Evolutionary conservation across 345 rosid species (phyloP).

Genomic region (Psidium guajava): DNA sequence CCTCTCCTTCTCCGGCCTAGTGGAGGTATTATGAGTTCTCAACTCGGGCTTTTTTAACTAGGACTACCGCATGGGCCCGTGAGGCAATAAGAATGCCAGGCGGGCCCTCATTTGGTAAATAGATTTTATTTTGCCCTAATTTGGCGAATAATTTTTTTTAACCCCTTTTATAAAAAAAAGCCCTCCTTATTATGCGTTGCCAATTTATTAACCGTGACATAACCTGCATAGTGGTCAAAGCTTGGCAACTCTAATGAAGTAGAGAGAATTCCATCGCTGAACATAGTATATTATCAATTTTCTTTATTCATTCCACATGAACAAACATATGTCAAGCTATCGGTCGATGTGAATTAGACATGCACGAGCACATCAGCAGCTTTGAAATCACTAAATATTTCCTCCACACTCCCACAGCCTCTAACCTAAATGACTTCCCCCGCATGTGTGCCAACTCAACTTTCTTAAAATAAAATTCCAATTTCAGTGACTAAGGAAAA

Average conservation of each 20-base stretch:
- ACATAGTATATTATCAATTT: neutral
- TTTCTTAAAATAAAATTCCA: neutral
- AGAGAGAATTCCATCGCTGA: neutral
- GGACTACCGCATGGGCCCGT: too few species aligned
- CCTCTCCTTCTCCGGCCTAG: conserved; percentile 13
- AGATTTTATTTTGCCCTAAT: too few species aligned
- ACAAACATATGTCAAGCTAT: neutral
- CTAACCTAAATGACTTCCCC: neutral
- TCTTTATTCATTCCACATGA: neutral
- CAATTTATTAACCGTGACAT: conserved; percentile 2
- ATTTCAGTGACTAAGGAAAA: neutral
- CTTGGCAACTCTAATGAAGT: neutral
- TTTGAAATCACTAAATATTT: neutral
- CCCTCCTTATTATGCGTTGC: neutral
- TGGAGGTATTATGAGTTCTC: neutral
- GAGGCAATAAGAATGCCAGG: too few species aligned
- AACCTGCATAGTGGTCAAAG: conserved; percentile 3
- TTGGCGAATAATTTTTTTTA: too few species aligned
- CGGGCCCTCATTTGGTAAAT: too few species aligned
- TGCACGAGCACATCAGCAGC: neutral
- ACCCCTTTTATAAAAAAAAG: too few species aligned
- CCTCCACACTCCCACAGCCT: neutral
- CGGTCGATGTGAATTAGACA: neutral
- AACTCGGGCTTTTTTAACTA: neutral
- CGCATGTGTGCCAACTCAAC: neutral